These are phyloP conservation scores for Hypsizygus marmoreus DNA, from an alignment of 768 basidiomycete species.

Conservation along the genomic window DNA sequence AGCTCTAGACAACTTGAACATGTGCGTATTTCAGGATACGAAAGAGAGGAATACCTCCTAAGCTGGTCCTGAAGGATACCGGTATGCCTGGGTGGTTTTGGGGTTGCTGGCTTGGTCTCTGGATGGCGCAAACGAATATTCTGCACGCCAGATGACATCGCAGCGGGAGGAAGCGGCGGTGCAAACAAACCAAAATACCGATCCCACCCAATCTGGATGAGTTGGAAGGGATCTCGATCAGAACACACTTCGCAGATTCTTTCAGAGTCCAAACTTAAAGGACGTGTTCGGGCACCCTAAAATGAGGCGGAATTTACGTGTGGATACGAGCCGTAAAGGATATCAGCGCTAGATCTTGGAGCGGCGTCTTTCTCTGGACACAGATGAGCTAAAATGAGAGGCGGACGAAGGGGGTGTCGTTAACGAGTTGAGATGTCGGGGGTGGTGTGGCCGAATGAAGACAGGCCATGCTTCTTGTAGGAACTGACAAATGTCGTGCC, in stretches of 20 bases:
- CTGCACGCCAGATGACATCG: slow-evolving; percentile 40
- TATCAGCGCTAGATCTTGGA: neutral
- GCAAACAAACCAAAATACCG: slow-evolving; percentile 15
- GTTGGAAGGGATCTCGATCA: slow-evolving; percentile 19
- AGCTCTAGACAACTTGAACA: slow-evolving; percentile 41
- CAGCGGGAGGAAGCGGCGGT: slow-evolving; percentile 12
- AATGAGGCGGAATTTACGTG: too few relatives aligned
- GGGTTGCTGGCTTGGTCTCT: slow-evolving; percentile 25
- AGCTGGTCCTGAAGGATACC: slow-evolving; percentile 83
- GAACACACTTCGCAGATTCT: neutral
- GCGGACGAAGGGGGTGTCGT: slow-evolving; percentile 16
- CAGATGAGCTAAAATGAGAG: slow-evolving; percentile 17
- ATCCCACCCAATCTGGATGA: slow-evolving; percentile 11
- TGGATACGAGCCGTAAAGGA: neutral
- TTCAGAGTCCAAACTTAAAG: neutral
- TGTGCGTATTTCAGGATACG: slow-evolving; percentile 1
- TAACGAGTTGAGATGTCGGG: slow-evolving; percentile 20
- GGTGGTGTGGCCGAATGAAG: slow-evolving; percentile 28
- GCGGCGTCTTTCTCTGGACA: neutral
- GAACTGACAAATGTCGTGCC: slow-evolving; percentile 47
- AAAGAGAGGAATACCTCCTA: slow-evolving; percentile 51
- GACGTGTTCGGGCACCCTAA: neutral
- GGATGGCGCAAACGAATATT: slow-evolving; percentile 54
- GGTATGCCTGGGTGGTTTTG: slow-evolving; percentile 47
- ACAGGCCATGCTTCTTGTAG: slow-evolving; percentile 44